phyloP scores from a whole-genome alignment of 2,329 filamentous ascomycete species.

The Exserohilum turcica region DNA sequence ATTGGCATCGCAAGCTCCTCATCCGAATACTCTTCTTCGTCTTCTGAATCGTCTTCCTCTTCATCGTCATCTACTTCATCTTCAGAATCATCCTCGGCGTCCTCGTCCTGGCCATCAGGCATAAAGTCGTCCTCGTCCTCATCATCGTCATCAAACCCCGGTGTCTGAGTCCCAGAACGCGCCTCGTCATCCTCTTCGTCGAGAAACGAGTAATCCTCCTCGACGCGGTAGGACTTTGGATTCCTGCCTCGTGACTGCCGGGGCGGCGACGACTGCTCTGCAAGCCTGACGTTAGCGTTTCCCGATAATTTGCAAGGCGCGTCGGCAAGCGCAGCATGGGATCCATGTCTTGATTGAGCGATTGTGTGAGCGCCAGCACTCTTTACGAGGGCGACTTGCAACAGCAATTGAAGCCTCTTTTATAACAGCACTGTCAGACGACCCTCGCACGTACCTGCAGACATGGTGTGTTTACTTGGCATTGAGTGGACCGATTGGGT shows the following conservation, averaged over 20 bases:
- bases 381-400: not conserved
- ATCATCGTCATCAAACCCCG: conserved; percentile 16
- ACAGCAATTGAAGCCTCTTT: not conserved
- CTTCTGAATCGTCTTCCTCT: conserved; percentile 38
- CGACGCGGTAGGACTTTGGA: conserved; percentile 26
- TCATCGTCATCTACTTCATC: conserved; percentile 41
- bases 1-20: conserved; percentile 15
- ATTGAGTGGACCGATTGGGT: conserved; percentile 5
- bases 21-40: conserved; percentile 23
- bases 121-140: conserved; percentile 36
- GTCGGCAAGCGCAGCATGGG: conserved; percentile 3
- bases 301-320: conserved; percentile 1
- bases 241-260: conserved; percentile 30
- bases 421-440: not conserved
- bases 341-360: not conserved
- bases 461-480: conserved; percentile 5
- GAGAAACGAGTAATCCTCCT: conserved; percentile 29
- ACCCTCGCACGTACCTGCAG: conserved; percentile 16
- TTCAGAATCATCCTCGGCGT: conserved; percentile 31
- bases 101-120: conserved; percentile 32
- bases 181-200: conserved; percentile 26
- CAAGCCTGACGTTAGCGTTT: conserved; percentile 2
- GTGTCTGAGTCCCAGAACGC: conserved; percentile 14
- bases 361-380: no score
- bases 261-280: conserved; percentile 21